A percentile compares a stretch with the other conserved stretches of the same genome.
phyloP scores from a whole-genome alignment of 225 moss, liverwort and hornwort genomes.

The Rhytidiadelphus loreus region DNA sequence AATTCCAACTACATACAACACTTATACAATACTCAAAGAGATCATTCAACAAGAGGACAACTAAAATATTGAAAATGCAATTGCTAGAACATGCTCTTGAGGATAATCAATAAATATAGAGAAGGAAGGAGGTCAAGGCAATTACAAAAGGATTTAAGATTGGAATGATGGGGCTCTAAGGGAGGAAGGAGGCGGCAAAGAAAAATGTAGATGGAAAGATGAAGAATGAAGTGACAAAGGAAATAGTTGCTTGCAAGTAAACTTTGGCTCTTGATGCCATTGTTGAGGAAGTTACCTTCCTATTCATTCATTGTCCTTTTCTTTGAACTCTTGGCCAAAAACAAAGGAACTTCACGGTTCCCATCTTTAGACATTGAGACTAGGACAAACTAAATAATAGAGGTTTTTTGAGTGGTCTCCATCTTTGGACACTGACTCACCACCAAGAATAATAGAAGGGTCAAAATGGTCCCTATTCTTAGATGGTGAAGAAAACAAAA shows the following conservation, averaged over 20 bases:
- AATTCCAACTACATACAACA: too few relatives aligned
- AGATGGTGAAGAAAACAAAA: too few relatives aligned
- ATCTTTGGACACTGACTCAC: too few relatives aligned
- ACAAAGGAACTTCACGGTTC: neutral
- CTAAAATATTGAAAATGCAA: neutral
- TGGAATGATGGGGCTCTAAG: neutral
- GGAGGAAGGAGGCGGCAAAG: neutral
- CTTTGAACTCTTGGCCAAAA: neutral
- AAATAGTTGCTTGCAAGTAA: fast-evolving
- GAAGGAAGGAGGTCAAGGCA: neutral
- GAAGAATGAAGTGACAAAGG: neutral
- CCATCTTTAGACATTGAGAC: too few relatives aligned
- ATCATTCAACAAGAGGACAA: neutral
- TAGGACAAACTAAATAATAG: too few relatives aligned
- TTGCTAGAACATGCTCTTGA: neutral
- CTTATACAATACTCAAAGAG: neutral
- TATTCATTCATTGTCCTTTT: neutral
- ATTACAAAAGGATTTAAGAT: neutral
- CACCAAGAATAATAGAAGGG: too few relatives aligned
- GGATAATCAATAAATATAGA: neutral
- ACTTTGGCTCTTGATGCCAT: fast-evolving
- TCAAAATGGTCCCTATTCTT: too few relatives aligned
- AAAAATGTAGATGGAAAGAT: neutral
- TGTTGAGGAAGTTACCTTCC: neutral
- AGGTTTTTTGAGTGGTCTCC: too few relatives aligned